Evolutionary conservation across 2,329 filamentous ascomycete genomes (phyloP).

Genomic region (Botryosphaeria dothidea): DNA sequence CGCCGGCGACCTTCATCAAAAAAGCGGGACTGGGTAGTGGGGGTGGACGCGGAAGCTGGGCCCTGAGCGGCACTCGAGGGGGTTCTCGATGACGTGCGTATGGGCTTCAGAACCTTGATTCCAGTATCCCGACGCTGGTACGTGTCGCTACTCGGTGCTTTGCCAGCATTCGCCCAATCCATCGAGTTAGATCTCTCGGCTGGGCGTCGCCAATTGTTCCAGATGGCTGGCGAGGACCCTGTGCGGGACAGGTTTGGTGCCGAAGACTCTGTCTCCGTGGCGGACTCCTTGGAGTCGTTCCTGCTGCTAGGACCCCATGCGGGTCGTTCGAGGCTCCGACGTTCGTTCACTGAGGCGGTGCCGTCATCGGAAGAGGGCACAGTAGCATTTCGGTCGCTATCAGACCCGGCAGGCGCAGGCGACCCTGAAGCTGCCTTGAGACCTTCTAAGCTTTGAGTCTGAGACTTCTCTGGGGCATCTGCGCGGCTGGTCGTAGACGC

Average conservation of each 20-base stretch:
- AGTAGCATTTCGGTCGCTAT: constrained; percentile 16
- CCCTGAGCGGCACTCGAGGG: constrained; percentile 32
- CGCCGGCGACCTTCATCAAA: constrained; percentile 50
- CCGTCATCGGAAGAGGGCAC: constrained; percentile 14
- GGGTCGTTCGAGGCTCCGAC: constrained; percentile 3
- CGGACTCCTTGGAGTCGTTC: not conserved
- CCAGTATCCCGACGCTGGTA: constrained; percentile 71
- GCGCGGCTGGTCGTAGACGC: not conserved
- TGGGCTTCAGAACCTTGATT: constrained; percentile 89
- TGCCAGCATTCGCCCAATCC: constrained; percentile 59
- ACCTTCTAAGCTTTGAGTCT: constrained; percentile 12
- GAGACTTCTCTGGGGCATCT: not conserved
- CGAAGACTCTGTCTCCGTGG: not conserved
- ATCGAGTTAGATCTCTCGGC: constrained; percentile 10
- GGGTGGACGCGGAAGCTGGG: constrained; percentile 34
- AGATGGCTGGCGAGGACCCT: constrained; percentile 45
- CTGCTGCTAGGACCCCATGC: not conserved
- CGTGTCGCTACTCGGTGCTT: constrained; percentile 57
- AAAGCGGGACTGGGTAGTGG: constrained; percentile 36
- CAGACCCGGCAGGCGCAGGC: not conserved
- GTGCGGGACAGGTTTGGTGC: constrained; percentile 24
- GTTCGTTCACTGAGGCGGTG: not conserved
- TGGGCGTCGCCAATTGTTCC: constrained; percentile 49
- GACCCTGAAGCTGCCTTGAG: constrained; percentile 5
- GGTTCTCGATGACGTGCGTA: constrained; percentile 61